Evolutionary conservation across 495 filamentous ascomycete genomes (phyloP), one percentile per base, ranked within the genome.

Genomic region (Parachaetomium inaequale): DNA sequence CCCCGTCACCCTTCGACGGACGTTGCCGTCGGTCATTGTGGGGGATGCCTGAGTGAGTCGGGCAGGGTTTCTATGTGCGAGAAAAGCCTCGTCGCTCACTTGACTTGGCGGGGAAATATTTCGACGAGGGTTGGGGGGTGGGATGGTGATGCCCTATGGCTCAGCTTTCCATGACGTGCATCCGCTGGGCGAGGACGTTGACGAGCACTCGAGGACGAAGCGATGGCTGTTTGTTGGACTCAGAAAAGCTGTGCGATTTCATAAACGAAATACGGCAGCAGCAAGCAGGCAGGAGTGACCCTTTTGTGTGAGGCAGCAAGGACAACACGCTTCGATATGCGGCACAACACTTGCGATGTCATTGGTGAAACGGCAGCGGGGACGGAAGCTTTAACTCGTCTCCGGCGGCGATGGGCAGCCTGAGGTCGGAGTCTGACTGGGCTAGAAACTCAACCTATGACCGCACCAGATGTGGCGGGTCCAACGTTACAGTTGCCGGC

Each of bases 341-440:
- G 21, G 5, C n/a, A 0, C 6, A 17, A 8, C 10, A 51, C 4
- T 10, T 53, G 8, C 3, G 8, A 26, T 26, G 21, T 26, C 12
- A 32, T 38, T 34, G 32, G 52, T 55, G 52, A 26, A 55, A 55
- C 52, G 7, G 32, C 52, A 40, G 17, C 52, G 21, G 34, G 23
- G n/a, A 28, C 34, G 52, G 52, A 38, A 26, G 5, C 31, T 26
- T 38, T 1, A 55, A 31, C 32, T 40, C 32, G 14, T 55, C 52
- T 40, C 32, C 29, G 4, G 49, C 31, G 50, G 50, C n/a, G n/a
- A n/a, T n/a, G n/a, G n/a, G n/a, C n/a, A n/a, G n/a, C n/a, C n/a
- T n/a, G n/a, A n/a, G n/a, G n/a, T n/a, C n/a, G n/a, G n/a, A n/a
- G n/a, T n/a, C n/a, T n/a, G n/a, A n/a, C n/a, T n/a, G n/a, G n/a